A percentile compares a stretch with the other conserved stretches of the same genome.
phyloP scores from a whole-genome alignment of 257 asterid species.

The Solanum chmielewskii region DNA sequence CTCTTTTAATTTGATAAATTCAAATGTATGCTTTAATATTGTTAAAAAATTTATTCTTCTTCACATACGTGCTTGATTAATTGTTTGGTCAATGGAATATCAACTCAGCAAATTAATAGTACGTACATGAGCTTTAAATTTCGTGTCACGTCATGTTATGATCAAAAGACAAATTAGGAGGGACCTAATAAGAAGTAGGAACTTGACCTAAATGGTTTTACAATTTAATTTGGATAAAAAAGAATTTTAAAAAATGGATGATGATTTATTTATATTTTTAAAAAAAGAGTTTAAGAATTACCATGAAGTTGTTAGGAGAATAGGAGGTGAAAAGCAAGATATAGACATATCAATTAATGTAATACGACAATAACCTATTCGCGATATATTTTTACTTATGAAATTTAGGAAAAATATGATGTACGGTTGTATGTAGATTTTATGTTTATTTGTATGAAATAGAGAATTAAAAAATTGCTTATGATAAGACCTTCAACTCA shows the following conservation, averaged over 20 bases:
- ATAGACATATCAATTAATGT: not conserved
- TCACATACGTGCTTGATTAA: not conserved
- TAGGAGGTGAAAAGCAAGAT: not conserved
- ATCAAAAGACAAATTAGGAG: not conserved
- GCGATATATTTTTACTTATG: not conserved
- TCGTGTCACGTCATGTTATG: not conserved
- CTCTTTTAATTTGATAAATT: not conserved
- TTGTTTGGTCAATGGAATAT: not conserved
- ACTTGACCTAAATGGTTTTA: not conserved
- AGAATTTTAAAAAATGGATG: no score
- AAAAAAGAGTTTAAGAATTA: not conserved
- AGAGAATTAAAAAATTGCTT: not conserved
- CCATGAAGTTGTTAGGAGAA: not conserved
- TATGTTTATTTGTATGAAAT: not conserved
- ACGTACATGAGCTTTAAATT: not conserved
- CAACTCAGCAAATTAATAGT: not conserved
- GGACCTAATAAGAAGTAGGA: not conserved
- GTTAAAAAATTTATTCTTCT: not conserved
- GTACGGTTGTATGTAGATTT: not conserved
- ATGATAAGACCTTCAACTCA: accelerated
- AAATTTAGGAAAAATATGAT: not conserved
- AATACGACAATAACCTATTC: not conserved
- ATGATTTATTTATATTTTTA: not conserved
- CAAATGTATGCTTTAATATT: not conserved
- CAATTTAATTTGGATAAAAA: not conserved